Conservation (phyloP, 1,284 basidiomycete genomes). For the Meripilus lineatus region DNA sequence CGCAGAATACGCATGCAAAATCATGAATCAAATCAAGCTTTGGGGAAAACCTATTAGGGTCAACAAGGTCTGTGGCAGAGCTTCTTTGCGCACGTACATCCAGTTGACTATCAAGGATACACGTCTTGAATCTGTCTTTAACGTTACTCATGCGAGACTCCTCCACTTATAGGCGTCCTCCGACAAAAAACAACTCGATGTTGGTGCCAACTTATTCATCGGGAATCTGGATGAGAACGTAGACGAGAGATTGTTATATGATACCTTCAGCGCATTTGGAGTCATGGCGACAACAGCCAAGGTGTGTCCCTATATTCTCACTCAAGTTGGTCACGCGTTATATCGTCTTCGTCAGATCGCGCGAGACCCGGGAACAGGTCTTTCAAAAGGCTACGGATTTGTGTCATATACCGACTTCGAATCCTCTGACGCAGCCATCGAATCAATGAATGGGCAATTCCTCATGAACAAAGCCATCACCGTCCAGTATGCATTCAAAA, state of each 20-base stretch:
- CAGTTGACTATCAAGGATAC: background rate
- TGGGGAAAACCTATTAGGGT: conserved; percentile 98
- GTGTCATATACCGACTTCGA: conserved; percentile 98
- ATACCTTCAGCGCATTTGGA: conserved; percentile 95
- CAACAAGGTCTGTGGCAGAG: conserved; percentile 76
- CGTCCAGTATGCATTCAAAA: conserved; percentile 98
- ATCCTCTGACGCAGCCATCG: conserved; percentile 92
- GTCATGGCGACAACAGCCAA: conserved; percentile 92
- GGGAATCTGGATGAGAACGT: conserved; percentile 93
- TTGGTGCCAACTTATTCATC: conserved; percentile 96
- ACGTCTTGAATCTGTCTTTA: background rate
- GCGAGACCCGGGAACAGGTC: conserved; percentile 79
- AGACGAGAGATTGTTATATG: conserved; percentile 89
- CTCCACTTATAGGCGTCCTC: conserved; percentile 68
- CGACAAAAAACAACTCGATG: conserved; percentile 96
- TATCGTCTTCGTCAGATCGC: conserved; percentile 61
- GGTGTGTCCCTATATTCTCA: conserved; percentile 42
- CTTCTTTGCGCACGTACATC: conserved; percentile 1
- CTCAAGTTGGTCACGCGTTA: conserved; percentile 3
- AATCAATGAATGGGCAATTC: conserved; percentile 96
- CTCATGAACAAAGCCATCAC: conserved; percentile 97
- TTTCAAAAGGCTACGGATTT: conserved; percentile 96
- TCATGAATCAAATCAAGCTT: conserved; percentile 99
- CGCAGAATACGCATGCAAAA: conserved; percentile 98
- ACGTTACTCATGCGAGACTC: background rate